Evolutionary conservation across 2,329 filamentous ascomycete genomes (phyloP), one percentile per base, ranked within the genome.

Genomic region (Ceratocystis ficicola): DNA sequence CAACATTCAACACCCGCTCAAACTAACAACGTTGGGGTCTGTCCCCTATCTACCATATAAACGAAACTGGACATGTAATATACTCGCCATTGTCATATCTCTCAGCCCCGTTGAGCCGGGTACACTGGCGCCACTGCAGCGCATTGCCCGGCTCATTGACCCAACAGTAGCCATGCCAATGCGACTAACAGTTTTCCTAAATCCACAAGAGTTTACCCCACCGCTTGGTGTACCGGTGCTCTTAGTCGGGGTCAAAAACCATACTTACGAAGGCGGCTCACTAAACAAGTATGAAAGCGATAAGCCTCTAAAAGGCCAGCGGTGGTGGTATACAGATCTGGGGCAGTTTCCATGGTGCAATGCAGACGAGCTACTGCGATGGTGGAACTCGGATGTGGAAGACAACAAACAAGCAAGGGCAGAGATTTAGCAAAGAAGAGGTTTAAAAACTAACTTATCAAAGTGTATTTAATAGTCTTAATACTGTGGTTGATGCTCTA

Each of bases 1-100:
- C 63, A 71, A 79, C 63, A 17, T 46, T n/a, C 74, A 75, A 0
- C 74, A 74, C 0, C 79, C 81, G 0, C 73, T 82, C 17, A 83
- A 80, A 69, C 77, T 84, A 32, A 83, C 81, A 0, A 75, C 75
- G 2, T 74, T 84, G 12, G 75, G 75, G 60, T 74, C 77, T 5
- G 79, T 84, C 62, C 79, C 81, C 0, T 74, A 77, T 67, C 76
- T 84, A 0, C 81, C 81, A 1, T 83, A 81, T 72, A 78, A 78
- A 64, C 80, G 83, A 67, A 84, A 84, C 70, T 84, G 81, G 81
- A 79, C 78, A 59, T 77, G 80, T 71, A 83, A 83, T 68, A 74
- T 82, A 5, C 76, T 84, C 2, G 80, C 76, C 65, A 75, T 84
- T n/a, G 68, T 83, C 2, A 72, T 74, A 0, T 76, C 77, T 1